These are phyloP conservation scores for Stachybotrys elegans DNA, from an alignment of 2,329 filamentous ascomycete genomes.

Conservation along the genomic window DNA sequence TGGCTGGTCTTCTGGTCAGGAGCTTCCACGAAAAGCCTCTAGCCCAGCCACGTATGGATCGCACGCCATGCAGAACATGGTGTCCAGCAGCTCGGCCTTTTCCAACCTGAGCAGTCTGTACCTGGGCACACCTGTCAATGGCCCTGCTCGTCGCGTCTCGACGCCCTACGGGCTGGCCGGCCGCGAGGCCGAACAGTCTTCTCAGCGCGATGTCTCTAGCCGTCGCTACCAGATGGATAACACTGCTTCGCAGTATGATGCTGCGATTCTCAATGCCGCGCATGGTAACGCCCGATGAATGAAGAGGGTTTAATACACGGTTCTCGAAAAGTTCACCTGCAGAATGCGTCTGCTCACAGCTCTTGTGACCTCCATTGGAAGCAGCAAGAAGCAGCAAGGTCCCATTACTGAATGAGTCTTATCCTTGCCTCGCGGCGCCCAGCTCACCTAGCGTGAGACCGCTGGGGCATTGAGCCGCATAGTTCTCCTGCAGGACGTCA, in stretches of 20 bases:
- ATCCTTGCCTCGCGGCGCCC: no score
- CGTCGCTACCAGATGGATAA: slow-evolving; percentile 25
- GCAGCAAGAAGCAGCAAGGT: no score
- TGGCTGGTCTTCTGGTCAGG: slow-evolving; percentile 20
- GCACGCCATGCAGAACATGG: slow-evolving; percentile 8
- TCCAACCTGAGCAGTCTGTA: slow-evolving; percentile 47
- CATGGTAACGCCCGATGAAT: slow-evolving; percentile 21
- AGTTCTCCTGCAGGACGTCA: no score
- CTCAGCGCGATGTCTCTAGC: slow-evolving; percentile 3
- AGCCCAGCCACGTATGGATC: slow-evolving; percentile 11
- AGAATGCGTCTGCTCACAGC: no score
- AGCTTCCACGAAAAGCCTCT: slow-evolving; percentile 11
- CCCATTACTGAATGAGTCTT: no score
- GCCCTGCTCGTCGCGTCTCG: slow-evolving; percentile 12
- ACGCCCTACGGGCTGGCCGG: slow-evolving; percentile 9
- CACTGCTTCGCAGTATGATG: slow-evolving; percentile 28
- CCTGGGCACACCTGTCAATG: slow-evolving; percentile 37
- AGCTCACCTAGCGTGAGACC: no score
- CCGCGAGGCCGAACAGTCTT: slow-evolving; percentile 12
- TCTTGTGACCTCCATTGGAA: no score
- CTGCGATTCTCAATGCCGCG: slow-evolving; percentile 28
- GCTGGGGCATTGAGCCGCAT: no score
- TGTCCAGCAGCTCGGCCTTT: slow-evolving; percentile 29
- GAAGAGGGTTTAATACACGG: no score
- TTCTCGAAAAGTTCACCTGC: no score